Conservation (phyloP, 805 yeast genomes). For the Kodamaea restingae region DNA sequence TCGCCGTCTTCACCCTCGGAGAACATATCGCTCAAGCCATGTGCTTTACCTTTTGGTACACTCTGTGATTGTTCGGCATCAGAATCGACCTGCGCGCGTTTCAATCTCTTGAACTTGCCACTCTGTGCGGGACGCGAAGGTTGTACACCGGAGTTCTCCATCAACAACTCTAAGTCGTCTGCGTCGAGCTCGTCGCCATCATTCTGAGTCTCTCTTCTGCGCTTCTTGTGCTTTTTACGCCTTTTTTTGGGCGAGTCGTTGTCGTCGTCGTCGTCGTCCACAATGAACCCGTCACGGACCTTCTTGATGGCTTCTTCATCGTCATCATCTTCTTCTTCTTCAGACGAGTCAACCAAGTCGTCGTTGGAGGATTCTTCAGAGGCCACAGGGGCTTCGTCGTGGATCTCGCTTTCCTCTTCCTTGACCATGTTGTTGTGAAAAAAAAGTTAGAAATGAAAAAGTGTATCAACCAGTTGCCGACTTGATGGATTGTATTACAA, state of each 20-base stretch:
- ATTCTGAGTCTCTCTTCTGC: slow-evolving; percentile 31
- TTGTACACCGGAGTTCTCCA: slow-evolving; percentile 85
- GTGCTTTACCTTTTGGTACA: slow-evolving; percentile 14
- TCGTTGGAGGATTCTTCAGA: slow-evolving; percentile 17
- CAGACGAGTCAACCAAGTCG: slow-evolving; percentile 60
- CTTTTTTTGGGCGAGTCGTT: slow-evolving; percentile 17
- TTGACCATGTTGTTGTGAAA: slow-evolving; percentile 7
- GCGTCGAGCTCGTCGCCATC: slow-evolving; percentile 79
- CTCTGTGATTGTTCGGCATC: slow-evolving; percentile 27
- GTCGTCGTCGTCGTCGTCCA: slow-evolving; percentile 90
- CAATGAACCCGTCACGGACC: slow-evolving; percentile 89
- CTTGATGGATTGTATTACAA: too few species aligned
- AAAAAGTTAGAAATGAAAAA: not conserved
- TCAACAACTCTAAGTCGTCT: slow-evolving; percentile 86
- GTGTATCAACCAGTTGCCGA: too few species aligned
- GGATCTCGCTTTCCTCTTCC: slow-evolving; percentile 37
- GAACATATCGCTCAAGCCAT: slow-evolving; percentile 62
- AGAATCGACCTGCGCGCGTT: slow-evolving; percentile 52
- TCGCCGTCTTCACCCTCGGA: slow-evolving; percentile 49
- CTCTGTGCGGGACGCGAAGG: slow-evolving; percentile 35
- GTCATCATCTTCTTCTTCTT: slow-evolving; percentile 81
- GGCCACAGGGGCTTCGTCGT: slow-evolving; percentile 27
- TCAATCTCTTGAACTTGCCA: slow-evolving; percentile 71
- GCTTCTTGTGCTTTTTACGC: slow-evolving; percentile 40
- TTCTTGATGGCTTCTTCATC: slow-evolving; percentile 85